Percentiles rank a stretch among this genome's conserved stretches.
These are phyloP conservation scores for Yueomyces sp. DNA, from an alignment of 805 yeast genomes.

Conservation along the genomic window DNA sequence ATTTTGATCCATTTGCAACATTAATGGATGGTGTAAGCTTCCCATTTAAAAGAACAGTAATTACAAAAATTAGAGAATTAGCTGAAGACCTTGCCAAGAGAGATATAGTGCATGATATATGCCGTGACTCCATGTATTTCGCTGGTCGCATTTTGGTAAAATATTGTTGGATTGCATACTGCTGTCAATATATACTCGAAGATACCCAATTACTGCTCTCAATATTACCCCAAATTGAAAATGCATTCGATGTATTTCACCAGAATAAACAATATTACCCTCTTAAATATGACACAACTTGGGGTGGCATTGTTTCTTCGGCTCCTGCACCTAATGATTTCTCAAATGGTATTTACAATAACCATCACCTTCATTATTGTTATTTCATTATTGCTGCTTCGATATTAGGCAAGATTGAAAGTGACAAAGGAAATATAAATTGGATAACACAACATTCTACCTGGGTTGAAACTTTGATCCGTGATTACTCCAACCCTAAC, in stretches of 20 bases:
- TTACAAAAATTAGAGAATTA: slow-evolving; percentile 21
- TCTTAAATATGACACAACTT: slow-evolving; percentile 61
- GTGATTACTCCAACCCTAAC: slow-evolving; percentile 59
- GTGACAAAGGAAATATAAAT: slow-evolving; percentile 24
- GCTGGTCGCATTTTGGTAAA: slow-evolving; percentile 83
- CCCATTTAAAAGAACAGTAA: slow-evolving; percentile 17
- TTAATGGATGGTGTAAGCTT: slow-evolving; percentile 14
- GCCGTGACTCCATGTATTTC: slow-evolving; percentile 75
- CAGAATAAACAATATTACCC: slow-evolving; percentile 59
- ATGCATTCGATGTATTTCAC: slow-evolving; percentile 58
- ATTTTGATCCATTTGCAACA: slow-evolving; percentile 32
- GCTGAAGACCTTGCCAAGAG: slow-evolving; percentile 20
- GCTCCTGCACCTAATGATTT: slow-evolving; percentile 52
- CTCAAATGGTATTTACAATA: slow-evolving; percentile 60
- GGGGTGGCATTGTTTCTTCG: slow-evolving; percentile 68
- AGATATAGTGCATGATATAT: slow-evolving; percentile 25
- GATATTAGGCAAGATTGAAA: slow-evolving; percentile 43
- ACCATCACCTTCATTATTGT: slow-evolving; percentile 68
- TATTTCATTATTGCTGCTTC: slow-evolving; percentile 65
- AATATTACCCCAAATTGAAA: slow-evolving; percentile 45
- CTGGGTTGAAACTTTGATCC: slow-evolving; percentile 47
- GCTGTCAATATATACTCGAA: slow-evolving; percentile 49
- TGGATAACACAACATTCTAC: slow-evolving; percentile 37
- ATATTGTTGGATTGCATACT: slow-evolving; percentile 76
- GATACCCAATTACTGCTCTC: slow-evolving; percentile 38